Base-by-base conservation (phyloP, 2,329 filamentous ascomycete genomes). In the Purpureocillium takamizusanense region DNA sequence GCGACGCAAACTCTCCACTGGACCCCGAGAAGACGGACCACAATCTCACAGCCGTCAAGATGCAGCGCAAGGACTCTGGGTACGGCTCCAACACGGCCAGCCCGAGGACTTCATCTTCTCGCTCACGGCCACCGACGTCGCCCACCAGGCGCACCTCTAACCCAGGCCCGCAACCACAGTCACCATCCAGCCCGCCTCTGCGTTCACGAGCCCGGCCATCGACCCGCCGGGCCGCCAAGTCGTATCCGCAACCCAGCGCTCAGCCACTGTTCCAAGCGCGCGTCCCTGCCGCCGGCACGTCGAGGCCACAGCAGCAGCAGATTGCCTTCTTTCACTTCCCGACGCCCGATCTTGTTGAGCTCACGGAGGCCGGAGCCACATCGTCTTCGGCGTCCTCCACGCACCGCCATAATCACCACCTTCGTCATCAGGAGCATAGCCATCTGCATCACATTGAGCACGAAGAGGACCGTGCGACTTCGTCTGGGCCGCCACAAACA, bases 51-150 rank as follows among this genome's bases (percentile, higher is more conserved):
- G 53, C 61, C 0, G 48, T 52, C 35, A 61, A 60, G 39, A 75
- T 77, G 62, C 65, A 66, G 36, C 66, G 74, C 12, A 72, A 76
- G 42, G 74, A 78, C 50, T 78, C 74, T 1, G 74, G 74, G 27
- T 78, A 78, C 47, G 73, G 72, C 49, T 77, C 74, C 3, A 62
- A 66, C 33, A 55, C 58, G 8, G 47, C 53, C 14, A 52, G 53
- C 7, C 62, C 66, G 2, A 59, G 57, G 8, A 54, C 54, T 13
- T 69, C 67, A 3, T 54, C 51, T 23, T 61, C 57, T 31, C 53
- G 53, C 40, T 46, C 53, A 3, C 52, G 54, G 6, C 44, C 45
- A 7, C 46, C 51, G 15, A 54, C 55, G 7, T 25, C 21, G 21
- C 49, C 54, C 15, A 46, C 43, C 2, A 57, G 65, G 2, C 57